phyloP scores from a whole-genome alignment of 2,329 filamentous ascomycete species.

The Talaromyces sp. region DNA sequence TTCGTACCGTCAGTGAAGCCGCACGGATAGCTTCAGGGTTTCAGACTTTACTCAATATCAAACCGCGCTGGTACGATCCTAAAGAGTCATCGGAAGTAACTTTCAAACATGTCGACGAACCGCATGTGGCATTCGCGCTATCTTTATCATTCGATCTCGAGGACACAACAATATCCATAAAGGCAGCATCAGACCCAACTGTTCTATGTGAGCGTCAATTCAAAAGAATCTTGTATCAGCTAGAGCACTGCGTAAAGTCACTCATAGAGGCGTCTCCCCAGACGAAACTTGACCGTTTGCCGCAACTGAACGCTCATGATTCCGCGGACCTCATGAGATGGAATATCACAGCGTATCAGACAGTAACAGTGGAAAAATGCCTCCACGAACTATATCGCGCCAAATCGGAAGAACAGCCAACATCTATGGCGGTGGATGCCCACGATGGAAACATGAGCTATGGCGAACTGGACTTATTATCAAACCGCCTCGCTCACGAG shows the following conservation, averaged over 20 bases:
- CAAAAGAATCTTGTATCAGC: not conserved
- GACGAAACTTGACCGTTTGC: not conserved
- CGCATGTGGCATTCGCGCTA: not conserved
- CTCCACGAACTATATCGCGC: not conserved
- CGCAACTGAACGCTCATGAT: not conserved
- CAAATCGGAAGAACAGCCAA: slow-evolving; percentile 17
- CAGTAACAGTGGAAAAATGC: not conserved
- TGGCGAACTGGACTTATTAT: slow-evolving; percentile 32
- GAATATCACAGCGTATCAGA: no score
- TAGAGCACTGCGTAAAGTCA: not conserved
- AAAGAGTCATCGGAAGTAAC: not conserved
- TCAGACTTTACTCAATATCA: slow-evolving; percentile 1
- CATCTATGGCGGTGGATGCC: slow-evolving; percentile 30
- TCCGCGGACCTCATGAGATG: not conserved
- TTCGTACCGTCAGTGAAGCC: not conserved
- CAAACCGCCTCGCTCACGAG: slow-evolving; percentile 33
- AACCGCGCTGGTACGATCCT: not conserved
- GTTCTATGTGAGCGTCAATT: not conserved
- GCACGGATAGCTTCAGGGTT: not conserved
- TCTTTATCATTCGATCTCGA: not conserved
- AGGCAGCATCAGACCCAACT: not conserved
- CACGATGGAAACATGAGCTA: slow-evolving; percentile 38
- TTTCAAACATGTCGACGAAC: not conserved
- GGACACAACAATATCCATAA: not conserved
- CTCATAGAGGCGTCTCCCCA: not conserved